A percentile compares a stretch with the other conserved stretches of the same genome.
These are phyloP conservation scores for Hypoxylon sp. DNA, from an alignment of 2,329 filamentous ascomycete species.

Conservation along the genomic window DNA sequence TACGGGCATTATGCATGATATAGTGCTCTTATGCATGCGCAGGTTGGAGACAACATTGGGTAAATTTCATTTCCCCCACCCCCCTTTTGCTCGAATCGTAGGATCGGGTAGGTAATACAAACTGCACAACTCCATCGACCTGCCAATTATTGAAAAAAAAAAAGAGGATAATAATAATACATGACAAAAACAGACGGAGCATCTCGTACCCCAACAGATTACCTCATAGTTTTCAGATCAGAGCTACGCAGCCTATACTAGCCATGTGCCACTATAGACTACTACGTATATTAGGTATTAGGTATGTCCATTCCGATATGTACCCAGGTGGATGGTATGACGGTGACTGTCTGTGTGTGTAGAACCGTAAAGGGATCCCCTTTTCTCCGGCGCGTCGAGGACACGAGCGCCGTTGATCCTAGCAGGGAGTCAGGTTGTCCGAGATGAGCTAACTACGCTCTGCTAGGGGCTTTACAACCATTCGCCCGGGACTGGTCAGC, in stretches of 20 bases:
- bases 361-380: too few species aligned
- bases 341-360: too few species aligned
- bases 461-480: conserved; percentile 18
- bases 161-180: background rate
- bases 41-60: background rate
- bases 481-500: conserved; percentile 27
- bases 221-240: conserved; percentile 22
- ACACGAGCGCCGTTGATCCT: conserved; percentile 9
- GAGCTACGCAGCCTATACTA: background rate
- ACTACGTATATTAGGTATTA: background rate
- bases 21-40: background rate
- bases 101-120: background rate
- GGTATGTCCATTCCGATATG: too few species aligned
- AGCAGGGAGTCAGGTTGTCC: conserved; percentile 3
- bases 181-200: conserved; percentile 17
- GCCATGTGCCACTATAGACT: background rate
- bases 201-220: conserved; percentile 21
- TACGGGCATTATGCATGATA: too few species aligned
- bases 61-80: background rate
- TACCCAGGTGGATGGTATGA: conserved; percentile 4
- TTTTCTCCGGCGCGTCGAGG: conserved; percentile 31
- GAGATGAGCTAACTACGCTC: conserved; percentile 8
- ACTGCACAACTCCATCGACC: background rate
- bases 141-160: background rate
- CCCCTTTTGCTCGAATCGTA: too few species aligned